phyloP scores from a whole-genome alignment of 371 early-diverging fungal genomes.

The Syncephalis plumigaleata region DNA sequence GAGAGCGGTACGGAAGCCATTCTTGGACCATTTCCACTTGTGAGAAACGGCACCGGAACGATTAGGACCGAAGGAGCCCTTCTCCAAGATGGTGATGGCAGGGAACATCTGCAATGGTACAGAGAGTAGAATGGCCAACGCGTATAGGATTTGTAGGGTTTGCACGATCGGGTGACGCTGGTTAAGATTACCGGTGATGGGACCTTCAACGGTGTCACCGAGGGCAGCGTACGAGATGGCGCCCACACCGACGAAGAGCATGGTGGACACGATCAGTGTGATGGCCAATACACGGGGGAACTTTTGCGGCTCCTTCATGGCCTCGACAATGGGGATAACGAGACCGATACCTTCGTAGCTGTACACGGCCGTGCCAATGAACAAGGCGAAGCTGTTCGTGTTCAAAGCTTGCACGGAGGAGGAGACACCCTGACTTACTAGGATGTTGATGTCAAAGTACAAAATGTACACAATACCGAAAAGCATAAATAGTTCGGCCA shows the following conservation, averaged over 20 bases:
- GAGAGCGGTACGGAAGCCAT: constrained; percentile 40
- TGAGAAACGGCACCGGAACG: constrained; percentile 21
- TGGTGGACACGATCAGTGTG: constrained; percentile 31
- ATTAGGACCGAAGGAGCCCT: constrained; percentile 18
- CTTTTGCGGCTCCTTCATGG: constrained; percentile 30
- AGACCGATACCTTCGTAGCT: constrained; percentile 67
- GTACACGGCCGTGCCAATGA: constrained; percentile 60
- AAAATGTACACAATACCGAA: constrained; percentile 66
- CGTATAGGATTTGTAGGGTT: constrained; percentile 44
- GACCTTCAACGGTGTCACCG: constrained; percentile 42
- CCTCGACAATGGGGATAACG: constrained; percentile 30
- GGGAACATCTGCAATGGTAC: constrained; percentile 55
- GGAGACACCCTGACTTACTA: constrained; percentile 29
- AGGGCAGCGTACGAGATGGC: constrained; percentile 46
- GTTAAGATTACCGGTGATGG: constrained; percentile 46
- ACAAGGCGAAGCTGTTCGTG: constrained; percentile 33
- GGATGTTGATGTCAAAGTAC: constrained; percentile 47
- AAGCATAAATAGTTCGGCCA: constrained; percentile 81
- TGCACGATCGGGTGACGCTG: constrained; percentile 20
- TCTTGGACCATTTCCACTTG: constrained; percentile 74
- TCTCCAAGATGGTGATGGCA: constrained; percentile 48
- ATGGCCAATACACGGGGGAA: constrained; percentile 36
- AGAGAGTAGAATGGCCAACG: constrained; percentile 51
- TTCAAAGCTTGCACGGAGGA: constrained; percentile 32
- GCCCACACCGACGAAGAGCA: constrained; percentile 41